Evolutionary conservation across 129 eudicot species (phyloP), one percentile per base, ranked within the genome.

Genomic region (Sambucus nigra): DNA sequence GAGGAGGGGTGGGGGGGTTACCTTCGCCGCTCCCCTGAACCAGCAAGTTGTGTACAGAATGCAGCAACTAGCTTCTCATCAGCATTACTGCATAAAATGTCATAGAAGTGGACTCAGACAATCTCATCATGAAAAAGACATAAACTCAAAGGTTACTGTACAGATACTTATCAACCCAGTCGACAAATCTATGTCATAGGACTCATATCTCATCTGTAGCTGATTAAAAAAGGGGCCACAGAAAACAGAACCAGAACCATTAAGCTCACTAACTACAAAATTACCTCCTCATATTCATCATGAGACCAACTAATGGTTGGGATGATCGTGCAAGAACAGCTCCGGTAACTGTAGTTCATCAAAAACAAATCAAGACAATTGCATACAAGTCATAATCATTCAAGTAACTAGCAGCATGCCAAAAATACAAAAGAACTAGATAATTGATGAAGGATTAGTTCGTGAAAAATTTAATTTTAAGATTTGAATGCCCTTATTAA

Each of bases 261-360:
- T 31, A 7, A 14, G 38, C 22, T 22, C 1, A 7, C 0, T 42
- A 42, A 42, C 4, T 42, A 24, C 35, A 33, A 27, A 35, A 40
- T 73, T 70, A 85, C 99, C 99, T 92, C 71, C 99, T 80, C 99
- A 92, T 92, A 69, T 92, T 92, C 99, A 86, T 92, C 99, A 92
- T 86, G 61, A 92, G 84, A 28, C 99, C 99, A 64, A 92, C 96
- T 44, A 92, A 65, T 24, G 96, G 99, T 58, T 92, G 99, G 21
- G 99, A 92, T 54, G 99, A 92, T 24, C 99, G 80, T 40, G 99
- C 99, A 67, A 92, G 91, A 59, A 92, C 96, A 31, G 99, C 99
- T 47, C 99, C 94, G 20, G 73, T 77, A 42, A 60, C 99, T 92
- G 51, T 48, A 55, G 22, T 38, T 23, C 41, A 66, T 42, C 55